Evolutionary conservation across 2,329 filamentous ascomycete species (phyloP).

Genomic region (Domatiomyces catenatus): DNA sequence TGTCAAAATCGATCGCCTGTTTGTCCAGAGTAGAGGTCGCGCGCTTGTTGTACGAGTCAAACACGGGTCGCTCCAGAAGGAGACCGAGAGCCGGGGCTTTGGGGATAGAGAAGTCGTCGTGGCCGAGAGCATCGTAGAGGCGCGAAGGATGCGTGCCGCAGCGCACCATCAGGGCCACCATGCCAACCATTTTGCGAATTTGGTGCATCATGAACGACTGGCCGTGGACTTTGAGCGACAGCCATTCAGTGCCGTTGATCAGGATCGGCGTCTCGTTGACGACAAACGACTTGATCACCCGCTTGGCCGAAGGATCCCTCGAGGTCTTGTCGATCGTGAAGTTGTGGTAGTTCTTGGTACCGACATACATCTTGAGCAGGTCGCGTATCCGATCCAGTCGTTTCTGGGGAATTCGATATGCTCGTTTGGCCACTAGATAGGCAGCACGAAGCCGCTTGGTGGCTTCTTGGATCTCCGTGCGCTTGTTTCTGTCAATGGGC

Average conservation of each 20-base stretch:
- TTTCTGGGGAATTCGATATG: slow-evolving; percentile 60
- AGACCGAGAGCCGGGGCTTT: slow-evolving; percentile 85
- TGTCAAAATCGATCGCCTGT: slow-evolving; percentile 61
- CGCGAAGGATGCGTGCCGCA: slow-evolving; percentile 61
- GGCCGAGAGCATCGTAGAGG: slow-evolving; percentile 58
- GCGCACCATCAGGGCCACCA: slow-evolving; percentile 70
- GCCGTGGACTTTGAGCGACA: slow-evolving; percentile 88
- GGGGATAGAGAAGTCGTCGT: slow-evolving; percentile 66
- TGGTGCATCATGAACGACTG: slow-evolving; percentile 99
- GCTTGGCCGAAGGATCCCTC: slow-evolving; percentile 68
- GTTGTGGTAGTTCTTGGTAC: slow-evolving; percentile 90
- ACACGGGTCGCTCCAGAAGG: slow-evolving; percentile 78
- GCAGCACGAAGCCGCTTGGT: slow-evolving; percentile 63
- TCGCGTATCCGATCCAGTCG: slow-evolving; percentile 63
- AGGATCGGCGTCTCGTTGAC: slow-evolving; percentile 62
- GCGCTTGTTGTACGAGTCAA: slow-evolving; percentile 71
- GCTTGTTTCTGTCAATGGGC: neutral
- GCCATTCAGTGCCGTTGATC: slow-evolving; percentile 86
- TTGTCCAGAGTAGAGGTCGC: slow-evolving; percentile 48
- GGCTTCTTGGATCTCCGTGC: slow-evolving; percentile 39
- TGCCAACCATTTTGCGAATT: slow-evolving; percentile 96
- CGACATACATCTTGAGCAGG: slow-evolving; percentile 58
- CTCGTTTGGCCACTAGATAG: slow-evolving; percentile 66
- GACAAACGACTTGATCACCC: slow-evolving; percentile 83
- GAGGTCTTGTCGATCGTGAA: slow-evolving; percentile 83